A percentile compares a stretch with the other conserved stretches of the same genome.
These are phyloP conservation scores for Amphibolis antarctica DNA, from an alignment of 106 monocot genomes.

Conservation along the genomic window DNA sequence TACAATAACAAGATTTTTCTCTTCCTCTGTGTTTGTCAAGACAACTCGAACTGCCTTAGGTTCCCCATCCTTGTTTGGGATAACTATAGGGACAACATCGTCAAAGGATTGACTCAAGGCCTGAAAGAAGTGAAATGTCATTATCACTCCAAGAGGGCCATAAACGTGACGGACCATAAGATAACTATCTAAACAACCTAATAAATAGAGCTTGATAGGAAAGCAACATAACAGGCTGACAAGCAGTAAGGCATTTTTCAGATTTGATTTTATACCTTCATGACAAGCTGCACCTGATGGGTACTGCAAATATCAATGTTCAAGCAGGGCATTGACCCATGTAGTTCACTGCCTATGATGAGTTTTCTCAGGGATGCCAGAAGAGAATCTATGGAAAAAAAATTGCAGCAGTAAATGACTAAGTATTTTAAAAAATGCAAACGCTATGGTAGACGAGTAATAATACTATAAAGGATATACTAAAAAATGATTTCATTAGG, in stretches of 20 bases:
- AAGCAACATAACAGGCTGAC: neutral
- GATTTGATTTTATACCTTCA: conserved; percentile 26
- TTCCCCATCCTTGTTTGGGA: conserved; percentile 34
- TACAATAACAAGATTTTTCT: conserved; percentile 65
- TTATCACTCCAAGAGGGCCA: neutral
- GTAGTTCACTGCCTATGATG: conserved; percentile 46
- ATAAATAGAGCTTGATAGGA: neutral
- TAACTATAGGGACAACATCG: conserved; percentile 56
- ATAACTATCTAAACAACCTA: neutral
- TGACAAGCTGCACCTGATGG: conserved; percentile 57
- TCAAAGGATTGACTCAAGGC: conserved; percentile 37
- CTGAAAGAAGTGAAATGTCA: conserved; percentile 25
- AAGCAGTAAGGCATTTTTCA: conserved; percentile 1
- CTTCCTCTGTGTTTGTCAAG: conserved; percentile 65
- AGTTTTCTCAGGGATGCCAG: conserved; percentile 51
- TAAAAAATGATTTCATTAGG: too few relatives aligned
- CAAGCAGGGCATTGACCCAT: conserved; percentile 77
- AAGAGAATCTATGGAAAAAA: conserved; percentile 29
- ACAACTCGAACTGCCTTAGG: conserved; percentile 50
- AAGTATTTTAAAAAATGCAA: too few relatives aligned
- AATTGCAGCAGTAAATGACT: too few relatives aligned
- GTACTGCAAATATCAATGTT: conserved; percentile 72
- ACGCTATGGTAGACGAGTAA: too few relatives aligned
- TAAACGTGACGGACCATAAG: neutral
- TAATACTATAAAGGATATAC: too few relatives aligned